phyloP scores from a whole-genome alignment of 2,329 filamentous ascomycete genomes.

The Pseudogymnoascus sp. region DNA sequence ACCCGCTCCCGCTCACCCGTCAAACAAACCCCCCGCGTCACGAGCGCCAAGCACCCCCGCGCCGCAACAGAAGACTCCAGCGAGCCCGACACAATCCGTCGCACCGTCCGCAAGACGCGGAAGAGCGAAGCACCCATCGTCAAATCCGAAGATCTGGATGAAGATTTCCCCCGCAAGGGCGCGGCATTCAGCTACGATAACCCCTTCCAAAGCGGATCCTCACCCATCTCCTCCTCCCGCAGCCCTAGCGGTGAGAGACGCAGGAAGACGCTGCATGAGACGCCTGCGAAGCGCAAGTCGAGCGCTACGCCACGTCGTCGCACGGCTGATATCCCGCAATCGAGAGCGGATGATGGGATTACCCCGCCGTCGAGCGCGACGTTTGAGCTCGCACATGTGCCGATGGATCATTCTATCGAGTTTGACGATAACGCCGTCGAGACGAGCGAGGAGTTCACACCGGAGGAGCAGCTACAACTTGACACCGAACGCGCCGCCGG shows the following conservation, averaged over 20 bases:
- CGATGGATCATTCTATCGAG: conserved; percentile 26
- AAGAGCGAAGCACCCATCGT: conserved; percentile 40
- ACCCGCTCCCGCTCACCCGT: conserved; percentile 38
- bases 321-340: conserved; percentile 35
- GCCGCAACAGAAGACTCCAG: conserved; percentile 40
- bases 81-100: conserved; percentile 30
- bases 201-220: conserved; percentile 82
- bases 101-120: conserved; percentile 41
- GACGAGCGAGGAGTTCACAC: conserved; percentile 85
- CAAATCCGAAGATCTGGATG: conserved; percentile 43
- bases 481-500: conserved; percentile 56
- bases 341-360: conserved; percentile 43
- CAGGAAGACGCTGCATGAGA: conserved; percentile 24
- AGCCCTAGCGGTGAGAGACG: conserved; percentile 42
- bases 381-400: conserved; percentile 33
- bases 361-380: conserved; percentile 46
- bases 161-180: conserved; percentile 22
- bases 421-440: conserved; percentile 44
- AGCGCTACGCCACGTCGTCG: conserved; percentile 37
- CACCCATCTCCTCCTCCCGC: conserved; percentile 46
- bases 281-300: conserved; percentile 21
- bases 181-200: conserved; percentile 82
- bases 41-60: conserved; percentile 45
- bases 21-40: conserved; percentile 43
- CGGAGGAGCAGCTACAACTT: conserved; percentile 77